Evolutionary conservation across 805 yeast genomes (phyloP), one percentile per base, ranked within the genome.

Genomic region (Zygotorulaspora chibaensis): DNA sequence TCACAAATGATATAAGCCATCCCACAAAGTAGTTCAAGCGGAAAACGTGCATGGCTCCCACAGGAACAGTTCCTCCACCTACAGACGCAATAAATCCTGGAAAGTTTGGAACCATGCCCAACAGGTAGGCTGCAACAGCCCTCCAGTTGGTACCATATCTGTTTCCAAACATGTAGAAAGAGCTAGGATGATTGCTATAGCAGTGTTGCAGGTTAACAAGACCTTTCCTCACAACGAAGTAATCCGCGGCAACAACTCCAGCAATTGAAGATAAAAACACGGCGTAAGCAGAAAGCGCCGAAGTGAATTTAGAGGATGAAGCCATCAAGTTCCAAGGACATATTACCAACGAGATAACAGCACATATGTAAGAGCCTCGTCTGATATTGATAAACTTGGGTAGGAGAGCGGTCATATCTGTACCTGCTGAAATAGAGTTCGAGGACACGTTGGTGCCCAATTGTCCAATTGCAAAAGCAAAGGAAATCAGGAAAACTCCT

Each of bases 21-120:
- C 96, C 96, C 48, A 83, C 75, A 54, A 88, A 81, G 71, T 82
- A 88, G 64, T 83, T 84, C 55, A 88, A 68, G 50, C 81, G 70
- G 70, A 85, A 88, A 39, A 88, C 77, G 46, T 78, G 72, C 47
- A 79, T 77, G 8, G 96, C 96, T 27, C 91, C 95, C 38, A 70
- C 68, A 26, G 96, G 95, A 11, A 87, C 95, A 49, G 72, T 75
- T n/a, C 80, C 76, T 29, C 81, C 76, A 35, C 82, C 86, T 17
- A 86, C 80, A 8, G 89, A 88, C 51, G 95, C 88, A 6, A 83
- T 91, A 55, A 88, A 88, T 1, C 96, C 96, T 16, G 84, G 84
- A 59, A 88, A 82, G 58, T 87, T 88, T 38, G 95, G 93, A 30
- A 80, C 69, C 48, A 89, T 82, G 44, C 96, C 96, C 53, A 82